phyloP scores from a whole-genome alignment of 202 grass and related monocot genomes.

The Musa balbisiana region DNA sequence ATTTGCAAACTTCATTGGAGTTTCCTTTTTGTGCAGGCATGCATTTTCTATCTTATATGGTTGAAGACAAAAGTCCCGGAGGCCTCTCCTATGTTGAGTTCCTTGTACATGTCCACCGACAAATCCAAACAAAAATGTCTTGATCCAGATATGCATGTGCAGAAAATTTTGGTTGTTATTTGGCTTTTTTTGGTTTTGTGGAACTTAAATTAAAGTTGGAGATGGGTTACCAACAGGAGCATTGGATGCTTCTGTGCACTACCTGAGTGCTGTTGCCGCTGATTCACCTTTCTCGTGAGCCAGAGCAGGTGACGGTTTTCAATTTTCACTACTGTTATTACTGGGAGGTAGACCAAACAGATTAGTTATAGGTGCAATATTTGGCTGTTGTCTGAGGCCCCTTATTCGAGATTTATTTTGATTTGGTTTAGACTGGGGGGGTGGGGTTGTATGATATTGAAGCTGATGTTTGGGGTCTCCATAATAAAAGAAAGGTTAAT shows the following conservation, averaged over 20 bases:
- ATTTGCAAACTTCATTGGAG: background rate
- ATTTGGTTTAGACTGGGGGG: no score
- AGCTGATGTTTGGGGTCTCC: no score
- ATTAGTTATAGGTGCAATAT: no score
- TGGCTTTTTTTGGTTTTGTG: background rate
- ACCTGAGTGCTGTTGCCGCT: background rate
- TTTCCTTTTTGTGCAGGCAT: slow-evolving; percentile 32
- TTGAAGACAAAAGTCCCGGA: slow-evolving; percentile 66
- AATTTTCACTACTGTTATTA: no score
- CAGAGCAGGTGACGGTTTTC: no score
- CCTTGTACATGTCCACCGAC: slow-evolving; percentile 79
- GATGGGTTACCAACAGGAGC: slow-evolving; percentile 1
- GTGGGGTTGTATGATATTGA: no score
- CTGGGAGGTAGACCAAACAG: no score
- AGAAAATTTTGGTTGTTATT: background rate
- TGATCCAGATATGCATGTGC: slow-evolving; percentile 2
- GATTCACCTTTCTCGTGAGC: background rate
- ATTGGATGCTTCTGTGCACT: background rate
- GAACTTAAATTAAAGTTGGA: background rate
- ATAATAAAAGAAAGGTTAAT: no score
- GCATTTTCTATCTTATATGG: slow-evolving; percentile 48
- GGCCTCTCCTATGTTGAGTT: slow-evolving; percentile 76
- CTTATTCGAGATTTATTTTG: no score
- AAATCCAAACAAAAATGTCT: slow-evolving; percentile 63
- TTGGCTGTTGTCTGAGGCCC: no score